Percentiles rank a stretch among this genome's conserved stretches.
These are phyloP conservation scores for Aspergillus alliaceus DNA, from an alignment of 2,329 filamentous ascomycete species.

Conservation along the genomic window DNA sequence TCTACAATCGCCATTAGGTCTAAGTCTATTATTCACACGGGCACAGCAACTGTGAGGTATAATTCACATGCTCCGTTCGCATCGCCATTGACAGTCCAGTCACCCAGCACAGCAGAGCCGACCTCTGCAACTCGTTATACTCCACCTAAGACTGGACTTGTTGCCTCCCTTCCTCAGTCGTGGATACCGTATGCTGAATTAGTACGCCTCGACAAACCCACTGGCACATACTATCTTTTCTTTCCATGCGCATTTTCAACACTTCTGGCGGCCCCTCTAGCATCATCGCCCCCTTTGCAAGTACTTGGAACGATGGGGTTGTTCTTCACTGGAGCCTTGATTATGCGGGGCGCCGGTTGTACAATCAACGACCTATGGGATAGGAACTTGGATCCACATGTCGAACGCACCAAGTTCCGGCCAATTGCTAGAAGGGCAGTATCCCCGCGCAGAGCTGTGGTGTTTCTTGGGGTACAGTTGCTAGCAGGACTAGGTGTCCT, in stretches of 20 bases:
- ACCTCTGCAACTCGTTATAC: conserved; percentile 37
- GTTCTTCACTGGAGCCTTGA: conserved; percentile 46
- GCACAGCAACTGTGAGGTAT: background rate
- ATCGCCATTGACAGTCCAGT: background rate
- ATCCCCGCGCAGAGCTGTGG: conserved; percentile 42
- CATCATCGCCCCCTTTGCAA: conserved; percentile 32
- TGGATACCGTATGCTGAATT: conserved; percentile 59
- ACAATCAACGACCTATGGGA: conserved; percentile 60
- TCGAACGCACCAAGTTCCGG: conserved; percentile 52
- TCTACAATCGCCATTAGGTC: background rate
- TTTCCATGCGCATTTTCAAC: conserved; percentile 54
- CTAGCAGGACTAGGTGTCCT: conserved; percentile 44
- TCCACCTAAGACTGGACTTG: conserved; percentile 47
- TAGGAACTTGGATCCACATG: conserved; percentile 54
- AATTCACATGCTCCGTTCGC: background rate
- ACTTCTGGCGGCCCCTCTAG: conserved; percentile 43
- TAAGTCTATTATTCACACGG: background rate
- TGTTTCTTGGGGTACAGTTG: conserved; percentile 47
- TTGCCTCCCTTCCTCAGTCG: conserved; percentile 47
- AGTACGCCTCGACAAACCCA: conserved; percentile 53
- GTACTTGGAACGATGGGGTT: conserved; percentile 39
- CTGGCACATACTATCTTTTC: conserved; percentile 55
- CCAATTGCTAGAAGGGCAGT: conserved; percentile 55
- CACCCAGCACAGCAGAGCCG: conserved; percentile 2
- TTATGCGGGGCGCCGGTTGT: conserved; percentile 54